Evolutionary conservation across 2,329 filamentous ascomycete genomes (phyloP).

Genomic region (Ambrosiella cleistominuta): DNA sequence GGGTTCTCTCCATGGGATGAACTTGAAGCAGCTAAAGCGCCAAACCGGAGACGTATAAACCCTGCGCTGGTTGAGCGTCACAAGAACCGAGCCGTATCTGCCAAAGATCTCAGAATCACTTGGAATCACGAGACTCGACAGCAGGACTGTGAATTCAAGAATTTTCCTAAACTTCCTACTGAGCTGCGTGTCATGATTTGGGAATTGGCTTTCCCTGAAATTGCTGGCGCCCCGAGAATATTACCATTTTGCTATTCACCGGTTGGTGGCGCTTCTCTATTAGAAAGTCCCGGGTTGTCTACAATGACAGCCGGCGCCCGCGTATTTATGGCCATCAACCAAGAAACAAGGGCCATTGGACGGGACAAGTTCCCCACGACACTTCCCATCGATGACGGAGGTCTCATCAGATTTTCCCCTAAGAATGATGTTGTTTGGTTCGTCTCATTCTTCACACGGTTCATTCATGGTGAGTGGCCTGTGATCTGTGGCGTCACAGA

Average conservation of each 20-base stretch:
- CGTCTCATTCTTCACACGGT: background rate
- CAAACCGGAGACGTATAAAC: background rate
- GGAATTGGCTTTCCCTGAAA: constrained; percentile 8
- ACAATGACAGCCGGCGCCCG: constrained; percentile 1
- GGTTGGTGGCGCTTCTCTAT: background rate
- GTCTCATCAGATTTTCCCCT: constrained; percentile 3
- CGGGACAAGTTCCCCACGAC: background rate
- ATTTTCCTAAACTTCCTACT: constrained; percentile 2
- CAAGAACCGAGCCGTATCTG: background rate
- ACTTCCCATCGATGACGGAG: background rate
- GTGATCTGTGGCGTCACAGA: background rate
- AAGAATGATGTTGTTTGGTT: constrained; percentile 6
- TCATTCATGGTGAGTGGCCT: background rate
- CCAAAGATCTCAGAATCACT: background rate
- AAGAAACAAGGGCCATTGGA: constrained; percentile 5
- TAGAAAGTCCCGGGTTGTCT: background rate
- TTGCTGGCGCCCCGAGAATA: background rate
- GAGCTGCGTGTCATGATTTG: constrained; percentile 7
- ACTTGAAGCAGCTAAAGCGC: too few species aligned
- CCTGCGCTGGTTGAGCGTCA: too few species aligned
- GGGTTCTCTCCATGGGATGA: background rate
- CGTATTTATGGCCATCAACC: constrained; percentile 7
- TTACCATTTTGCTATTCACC: background rate
- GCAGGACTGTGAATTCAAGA: background rate
- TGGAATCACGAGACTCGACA: constrained; percentile 3